Percentiles rank a stretch among this genome's conserved stretches.
phyloP scores from a whole-genome alignment of 225 moss, liverwort and hornwort species.

The Lunularia cruciata region DNA sequence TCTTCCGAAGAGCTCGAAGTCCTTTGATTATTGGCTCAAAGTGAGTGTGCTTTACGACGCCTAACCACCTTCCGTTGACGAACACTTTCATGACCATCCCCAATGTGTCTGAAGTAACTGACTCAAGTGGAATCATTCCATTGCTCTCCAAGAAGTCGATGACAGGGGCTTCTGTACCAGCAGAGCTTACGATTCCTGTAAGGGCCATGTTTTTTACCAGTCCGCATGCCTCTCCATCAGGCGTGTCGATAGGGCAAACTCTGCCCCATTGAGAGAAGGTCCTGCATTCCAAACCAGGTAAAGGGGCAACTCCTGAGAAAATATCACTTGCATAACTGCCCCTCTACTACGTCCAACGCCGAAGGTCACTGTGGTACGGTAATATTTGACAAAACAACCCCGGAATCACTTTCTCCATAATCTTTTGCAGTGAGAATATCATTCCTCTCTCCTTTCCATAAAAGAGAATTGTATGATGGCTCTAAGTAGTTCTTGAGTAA shows the following conservation, averaged over 20 bases:
- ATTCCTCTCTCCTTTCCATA: too few relatives aligned
- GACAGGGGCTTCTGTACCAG: constrained; percentile 51
- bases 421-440: too few relatives aligned
- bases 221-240: constrained; percentile 87
- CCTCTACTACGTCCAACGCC: too few relatives aligned
- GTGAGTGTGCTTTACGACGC: constrained; percentile 16
- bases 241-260: constrained; percentile 93
- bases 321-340: too few relatives aligned
- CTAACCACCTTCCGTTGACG: constrained; percentile 83
- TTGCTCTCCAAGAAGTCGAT: constrained; percentile 42
- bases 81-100: constrained; percentile 54
- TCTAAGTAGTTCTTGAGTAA: too few relatives aligned
- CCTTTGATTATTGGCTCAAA: background rate
- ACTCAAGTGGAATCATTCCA: constrained; percentile 44
- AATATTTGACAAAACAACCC: too few relatives aligned
- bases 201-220: constrained; percentile 89
- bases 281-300: constrained; percentile 46
- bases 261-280: constrained; percentile 93
- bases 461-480: too few relatives aligned
- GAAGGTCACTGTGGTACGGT: too few relatives aligned
- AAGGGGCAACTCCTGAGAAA: background rate
- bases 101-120: constrained; percentile 41
- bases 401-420: too few relatives aligned
- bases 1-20: constrained; percentile 10
- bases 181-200: constrained; percentile 69